phyloP scores from a whole-genome alignment of 139 green algal genomes.

The Coccomyxa sp. region DNA sequence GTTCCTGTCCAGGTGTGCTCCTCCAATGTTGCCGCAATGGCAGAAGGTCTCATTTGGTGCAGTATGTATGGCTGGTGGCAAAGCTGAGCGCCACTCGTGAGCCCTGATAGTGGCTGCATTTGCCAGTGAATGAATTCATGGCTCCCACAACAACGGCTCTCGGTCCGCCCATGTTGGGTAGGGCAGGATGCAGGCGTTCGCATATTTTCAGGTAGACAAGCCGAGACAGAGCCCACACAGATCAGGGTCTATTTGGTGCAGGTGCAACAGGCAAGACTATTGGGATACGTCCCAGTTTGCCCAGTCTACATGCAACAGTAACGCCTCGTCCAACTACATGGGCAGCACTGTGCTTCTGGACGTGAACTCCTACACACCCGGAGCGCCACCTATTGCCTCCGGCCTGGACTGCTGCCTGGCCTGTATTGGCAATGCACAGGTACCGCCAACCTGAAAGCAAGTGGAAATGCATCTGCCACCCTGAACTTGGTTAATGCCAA shows the following conservation, averaged over 20 bases:
- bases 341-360: neutral
- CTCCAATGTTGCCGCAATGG: neutral
- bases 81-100: neutral
- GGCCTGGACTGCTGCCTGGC: neutral
- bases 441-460: neutral
- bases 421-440: neutral
- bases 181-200: no score
- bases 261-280: neutral
- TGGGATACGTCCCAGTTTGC: neutral
- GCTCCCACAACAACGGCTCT: no score
- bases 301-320: neutral
- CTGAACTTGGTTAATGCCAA: no score
- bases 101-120: neutral
- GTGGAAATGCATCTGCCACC: neutral
- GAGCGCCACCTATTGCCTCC: neutral
- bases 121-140: neutral
- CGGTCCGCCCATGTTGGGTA: no score
- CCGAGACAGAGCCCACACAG: neutral
- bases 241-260: neutral
- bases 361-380: neutral
- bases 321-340: neutral
- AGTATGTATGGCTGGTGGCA: neutral
- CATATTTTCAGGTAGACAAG: neutral
- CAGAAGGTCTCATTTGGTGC: neutral
- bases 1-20: neutral